Evolutionary conservation across 176 grass and related monocot species (phyloP).

Genomic region (Oryza glaberrima): DNA sequence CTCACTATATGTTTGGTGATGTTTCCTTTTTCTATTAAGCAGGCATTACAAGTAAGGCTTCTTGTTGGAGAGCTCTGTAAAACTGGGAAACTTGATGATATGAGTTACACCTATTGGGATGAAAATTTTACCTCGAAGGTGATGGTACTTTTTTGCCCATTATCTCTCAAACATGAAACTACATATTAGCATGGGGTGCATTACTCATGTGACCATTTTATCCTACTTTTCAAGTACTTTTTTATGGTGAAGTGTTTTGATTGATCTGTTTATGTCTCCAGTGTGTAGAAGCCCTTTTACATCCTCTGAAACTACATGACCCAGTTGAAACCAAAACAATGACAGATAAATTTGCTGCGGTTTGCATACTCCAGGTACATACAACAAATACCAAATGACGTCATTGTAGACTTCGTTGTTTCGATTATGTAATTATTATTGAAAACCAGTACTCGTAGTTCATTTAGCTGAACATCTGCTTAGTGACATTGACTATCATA

Average conservation of each 20-base stretch:
- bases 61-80: constrained; percentile 74
- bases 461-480: constrained; percentile 26
- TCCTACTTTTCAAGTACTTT: constrained; percentile 33
- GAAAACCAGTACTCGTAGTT: background rate
- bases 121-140: constrained; percentile 97
- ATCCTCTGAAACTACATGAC: constrained; percentile 65
- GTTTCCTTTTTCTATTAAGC: constrained; percentile 49
- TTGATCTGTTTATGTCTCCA: constrained; percentile 34
- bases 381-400: background rate
- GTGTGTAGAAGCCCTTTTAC: constrained; percentile 85
- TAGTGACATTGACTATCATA: constrained; percentile 14
- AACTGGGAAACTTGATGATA: constrained; percentile 67
- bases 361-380: constrained; percentile 85
- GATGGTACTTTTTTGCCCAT: constrained; percentile 14
- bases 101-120: constrained; percentile 87
- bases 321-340: constrained; percentile 74
- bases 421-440: constrained; percentile 4
- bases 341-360: constrained; percentile 89
- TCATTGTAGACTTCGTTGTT: background rate
- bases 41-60: constrained; percentile 84
- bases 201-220: background rate
- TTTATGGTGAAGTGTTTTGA: constrained; percentile 19
- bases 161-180: constrained; percentile 29
- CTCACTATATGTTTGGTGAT: constrained; percentile 37
- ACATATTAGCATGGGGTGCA: background rate